phyloP scores from a whole-genome alignment of 495 filamentous ascomycete genomes.

The Aspergillus kassunensis region DNA sequence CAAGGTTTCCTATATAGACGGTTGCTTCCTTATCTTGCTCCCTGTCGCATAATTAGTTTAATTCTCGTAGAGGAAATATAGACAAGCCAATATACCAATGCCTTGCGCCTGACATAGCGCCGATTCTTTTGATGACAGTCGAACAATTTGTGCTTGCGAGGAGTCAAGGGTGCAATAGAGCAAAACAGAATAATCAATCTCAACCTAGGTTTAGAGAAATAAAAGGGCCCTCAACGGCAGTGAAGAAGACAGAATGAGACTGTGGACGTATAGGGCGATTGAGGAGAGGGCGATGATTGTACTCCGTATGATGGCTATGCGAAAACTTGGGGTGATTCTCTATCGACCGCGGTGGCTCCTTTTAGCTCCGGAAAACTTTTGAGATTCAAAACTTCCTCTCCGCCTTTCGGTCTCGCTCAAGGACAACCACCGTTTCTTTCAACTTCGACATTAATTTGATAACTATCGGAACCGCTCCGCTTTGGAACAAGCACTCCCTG shows the following conservation, averaged over 20 bases:
- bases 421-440: background rate
- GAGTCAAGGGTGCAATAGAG: background rate
- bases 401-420: constrained; percentile 10
- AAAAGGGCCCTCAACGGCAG: background rate
- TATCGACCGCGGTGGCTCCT: constrained; percentile 16
- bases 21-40: constrained; percentile 99
- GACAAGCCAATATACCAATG: constrained; percentile 66
- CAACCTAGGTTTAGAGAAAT: background rate
- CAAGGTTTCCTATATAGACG: constrained; percentile 96
- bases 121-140: constrained; percentile 8
- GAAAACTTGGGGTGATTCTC: constrained; percentile 2
- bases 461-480: background rate
- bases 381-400: constrained; percentile 20
- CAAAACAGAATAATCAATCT: background rate
- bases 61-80: background rate
- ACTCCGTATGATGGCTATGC: no score
- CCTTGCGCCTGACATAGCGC: constrained; percentile 65
- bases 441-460: background rate
- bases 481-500: background rate
- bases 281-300: background rate
- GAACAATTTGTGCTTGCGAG: background rate
- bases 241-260: no score
- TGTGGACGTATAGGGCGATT: no score
- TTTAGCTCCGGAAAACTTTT: constrained; percentile 34
- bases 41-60: constrained; percentile 46